Percentiles rank a stretch among this genome's conserved stretches.
Evolutionary conservation across 2,329 filamentous ascomycete genomes (phyloP).

Genomic region (Penicillium crustosum): DNA sequence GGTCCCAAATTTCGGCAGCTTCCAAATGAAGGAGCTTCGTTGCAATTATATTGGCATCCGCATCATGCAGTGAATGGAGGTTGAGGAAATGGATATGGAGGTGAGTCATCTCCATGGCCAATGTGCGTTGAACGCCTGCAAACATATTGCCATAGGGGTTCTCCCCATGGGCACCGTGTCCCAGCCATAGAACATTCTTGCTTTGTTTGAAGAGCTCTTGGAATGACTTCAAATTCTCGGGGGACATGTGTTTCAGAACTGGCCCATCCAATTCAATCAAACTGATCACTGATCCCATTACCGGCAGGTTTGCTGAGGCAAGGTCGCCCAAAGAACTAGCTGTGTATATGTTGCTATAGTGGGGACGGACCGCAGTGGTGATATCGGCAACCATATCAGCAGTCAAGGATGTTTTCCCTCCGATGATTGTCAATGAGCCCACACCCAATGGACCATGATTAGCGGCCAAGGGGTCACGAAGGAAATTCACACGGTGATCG

Average conservation of each 20-base stretch:
- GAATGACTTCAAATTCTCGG: constrained; percentile 24
- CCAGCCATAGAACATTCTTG: constrained; percentile 28
- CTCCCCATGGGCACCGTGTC: constrained; percentile 21
- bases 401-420: constrained; percentile 13
- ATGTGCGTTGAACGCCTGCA: constrained; percentile 23
- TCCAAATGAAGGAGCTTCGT: constrained; percentile 20
- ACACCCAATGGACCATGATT: constrained; percentile 1
- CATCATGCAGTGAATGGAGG: constrained; percentile 9
- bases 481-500: constrained; percentile 26
- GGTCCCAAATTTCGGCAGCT: constrained; percentile 18
- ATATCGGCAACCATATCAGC: constrained; percentile 10
- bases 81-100: constrained; percentile 24
- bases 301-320: constrained; percentile 9
- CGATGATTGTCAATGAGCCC: constrained; percentile 20
- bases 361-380: constrained; percentile 1
- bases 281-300: constrained; percentile 23
- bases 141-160: constrained; percentile 25
- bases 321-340: constrained; percentile 14
- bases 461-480: constrained; percentile 29
- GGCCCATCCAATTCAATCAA: constrained; percentile 32
- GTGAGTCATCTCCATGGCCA: constrained; percentile 24
- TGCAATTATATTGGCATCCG: constrained; percentile 4
- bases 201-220: constrained; percentile 24
- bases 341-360: constrained; percentile 12
- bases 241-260: constrained; percentile 22